phyloP scores from a whole-genome alignment of 1,284 basidiomycete genomes.

The Hemileia vastatrix region DNA sequence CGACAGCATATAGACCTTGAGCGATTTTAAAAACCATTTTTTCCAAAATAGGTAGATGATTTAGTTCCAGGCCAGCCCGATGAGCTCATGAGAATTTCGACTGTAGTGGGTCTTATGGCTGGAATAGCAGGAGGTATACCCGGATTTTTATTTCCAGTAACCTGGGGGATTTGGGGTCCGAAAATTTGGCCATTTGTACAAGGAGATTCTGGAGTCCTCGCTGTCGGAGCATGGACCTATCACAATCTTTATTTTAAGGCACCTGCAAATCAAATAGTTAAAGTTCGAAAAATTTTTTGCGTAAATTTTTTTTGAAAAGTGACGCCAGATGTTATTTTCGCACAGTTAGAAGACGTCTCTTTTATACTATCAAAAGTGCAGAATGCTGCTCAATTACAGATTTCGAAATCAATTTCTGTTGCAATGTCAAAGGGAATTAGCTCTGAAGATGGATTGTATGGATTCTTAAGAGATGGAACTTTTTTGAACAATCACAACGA shows the following conservation, averaged over 20 bases:
- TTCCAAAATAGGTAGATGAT: constrained; percentile 21
- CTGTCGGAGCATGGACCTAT: neutral
- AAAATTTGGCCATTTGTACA: constrained; percentile 4
- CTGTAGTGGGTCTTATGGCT: constrained; percentile 19
- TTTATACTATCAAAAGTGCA: no score
- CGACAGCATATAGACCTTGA: no score
- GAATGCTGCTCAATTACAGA: constrained; percentile 4
- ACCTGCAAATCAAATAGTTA: neutral
- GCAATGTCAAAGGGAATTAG: constrained; percentile 15
- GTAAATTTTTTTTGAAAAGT: neutral
- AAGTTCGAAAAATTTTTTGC: no score
- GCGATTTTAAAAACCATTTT: no score
- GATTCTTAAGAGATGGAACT: constrained; percentile 14
- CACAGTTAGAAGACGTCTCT: constrained; percentile 11
- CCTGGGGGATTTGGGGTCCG: neutral
- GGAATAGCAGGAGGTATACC: constrained; percentile 20
- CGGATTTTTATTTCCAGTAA: constrained; percentile 8
- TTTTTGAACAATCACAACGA: constrained; percentile 20
- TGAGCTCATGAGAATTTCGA: neutral
- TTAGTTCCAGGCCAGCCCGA: constrained; percentile 9
- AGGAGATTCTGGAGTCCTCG: neutral
- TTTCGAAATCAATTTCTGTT: neutral
- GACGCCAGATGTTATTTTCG: no score
- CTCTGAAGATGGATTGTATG: constrained; percentile 14
- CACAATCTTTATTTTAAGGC: neutral